These are phyloP conservation scores for Triangularia verruculosa DNA, from an alignment of 2,329 filamentous ascomycete genomes.

Conservation along the genomic window DNA sequence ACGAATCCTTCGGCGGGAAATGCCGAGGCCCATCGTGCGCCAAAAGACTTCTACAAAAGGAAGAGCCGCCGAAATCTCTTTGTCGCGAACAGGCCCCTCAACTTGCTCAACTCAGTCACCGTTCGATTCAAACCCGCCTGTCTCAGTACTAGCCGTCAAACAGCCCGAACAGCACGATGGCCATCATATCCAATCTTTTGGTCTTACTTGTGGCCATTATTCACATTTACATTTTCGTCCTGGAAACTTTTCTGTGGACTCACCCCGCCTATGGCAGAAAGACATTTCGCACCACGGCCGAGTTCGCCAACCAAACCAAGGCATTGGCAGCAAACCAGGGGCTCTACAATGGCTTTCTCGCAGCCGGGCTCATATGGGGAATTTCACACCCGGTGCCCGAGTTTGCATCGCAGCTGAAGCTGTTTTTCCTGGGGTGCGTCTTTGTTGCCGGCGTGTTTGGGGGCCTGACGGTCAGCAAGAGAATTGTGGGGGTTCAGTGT, in stretches of 20 bases:
- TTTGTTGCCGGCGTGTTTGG: slow-evolving; percentile 45
- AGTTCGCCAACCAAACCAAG: slow-evolving; percentile 45
- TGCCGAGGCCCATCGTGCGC: no score
- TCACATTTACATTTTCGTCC: slow-evolving; percentile 48
- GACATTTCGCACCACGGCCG: slow-evolving; percentile 43
- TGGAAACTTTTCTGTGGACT: slow-evolving; percentile 52
- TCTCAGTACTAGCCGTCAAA: neutral
- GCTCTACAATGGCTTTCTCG: slow-evolving; percentile 53
- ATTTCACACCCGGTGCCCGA: slow-evolving; percentile 43
- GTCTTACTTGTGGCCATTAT: slow-evolving; percentile 34
- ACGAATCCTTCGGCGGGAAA: neutral
- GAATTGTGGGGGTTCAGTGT: slow-evolving; percentile 45
- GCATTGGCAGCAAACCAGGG: slow-evolving; percentile 49
- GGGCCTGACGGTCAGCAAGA: slow-evolving; percentile 39
- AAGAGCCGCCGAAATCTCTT: no score
- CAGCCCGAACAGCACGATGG: neutral
- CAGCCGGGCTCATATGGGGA: slow-evolving; percentile 47
- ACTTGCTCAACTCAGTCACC: no score
- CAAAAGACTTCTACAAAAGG: no score
- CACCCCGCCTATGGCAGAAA: slow-evolving; percentile 41
- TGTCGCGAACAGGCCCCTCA: no score
- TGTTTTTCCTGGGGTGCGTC: slow-evolving; percentile 49
- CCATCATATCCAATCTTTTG: neutral
- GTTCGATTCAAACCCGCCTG: neutral
- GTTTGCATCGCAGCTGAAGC: slow-evolving; percentile 42